Conservation (phyloP, 331 rosid genomes). For the Saraca asoca region DNA sequence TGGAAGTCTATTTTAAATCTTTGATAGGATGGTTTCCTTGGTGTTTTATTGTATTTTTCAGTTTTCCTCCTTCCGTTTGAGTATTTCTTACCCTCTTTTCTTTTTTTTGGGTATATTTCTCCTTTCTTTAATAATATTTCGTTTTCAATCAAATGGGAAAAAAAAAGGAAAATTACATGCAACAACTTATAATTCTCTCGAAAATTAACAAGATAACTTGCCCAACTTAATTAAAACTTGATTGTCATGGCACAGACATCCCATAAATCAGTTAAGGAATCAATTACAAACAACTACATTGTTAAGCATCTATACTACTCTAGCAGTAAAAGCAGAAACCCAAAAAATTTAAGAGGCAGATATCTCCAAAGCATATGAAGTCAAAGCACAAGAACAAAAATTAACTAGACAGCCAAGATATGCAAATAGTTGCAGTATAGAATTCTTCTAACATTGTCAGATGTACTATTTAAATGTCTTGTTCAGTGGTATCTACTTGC, state of each 20-base stretch:
- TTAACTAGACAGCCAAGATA: constrained; percentile 8
- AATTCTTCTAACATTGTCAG: background rate
- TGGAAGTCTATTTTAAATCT: no score
- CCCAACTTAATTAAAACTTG: background rate
- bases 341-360: constrained; percentile 4
- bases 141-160: no score
- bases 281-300: constrained; percentile 4
- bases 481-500: background rate
- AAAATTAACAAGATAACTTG: background rate
- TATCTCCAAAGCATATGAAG: constrained; percentile 4
- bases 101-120: no score
- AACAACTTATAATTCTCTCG: background rate
- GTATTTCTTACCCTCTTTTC: no score
- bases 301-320: background rate
- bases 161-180: background rate
- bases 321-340: constrained; percentile 10
- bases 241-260: background rate
- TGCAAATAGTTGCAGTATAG: constrained; percentile 25
- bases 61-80: no score
- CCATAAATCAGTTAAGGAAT: constrained; percentile 10
- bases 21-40: no score
- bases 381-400: constrained; percentile 27
- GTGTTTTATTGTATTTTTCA: no score
- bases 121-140: no score
- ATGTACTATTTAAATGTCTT: background rate